Evolutionary conservation across 139 green algal genomes (phyloP).

Genomic region (Bryopsis sp.): DNA sequence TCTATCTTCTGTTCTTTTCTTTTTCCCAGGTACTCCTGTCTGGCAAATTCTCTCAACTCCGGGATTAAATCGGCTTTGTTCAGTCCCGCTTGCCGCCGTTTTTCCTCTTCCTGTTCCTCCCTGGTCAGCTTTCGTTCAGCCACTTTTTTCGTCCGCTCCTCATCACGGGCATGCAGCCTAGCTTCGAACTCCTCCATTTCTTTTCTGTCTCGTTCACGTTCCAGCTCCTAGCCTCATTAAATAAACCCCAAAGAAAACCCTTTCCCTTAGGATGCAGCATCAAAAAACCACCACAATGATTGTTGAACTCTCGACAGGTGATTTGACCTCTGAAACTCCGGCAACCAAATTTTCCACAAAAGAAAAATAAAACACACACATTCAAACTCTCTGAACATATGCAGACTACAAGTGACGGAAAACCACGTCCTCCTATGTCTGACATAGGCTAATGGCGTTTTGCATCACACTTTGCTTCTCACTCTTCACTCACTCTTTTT

Average conservation of each 20-base stretch:
- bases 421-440: too few relatives aligned
- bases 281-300: too few relatives aligned
- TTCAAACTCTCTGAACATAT: too few relatives aligned
- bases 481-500: background rate
- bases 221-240: conserved; percentile 19
- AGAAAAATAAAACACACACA: too few relatives aligned
- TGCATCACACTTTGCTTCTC: too few relatives aligned
- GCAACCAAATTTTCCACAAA: too few relatives aligned
- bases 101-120: conserved; percentile 34
- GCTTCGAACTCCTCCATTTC: conserved; percentile 90
- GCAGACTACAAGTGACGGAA: too few relatives aligned
- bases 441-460: too few relatives aligned
- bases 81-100: conserved; percentile 6
- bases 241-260: background rate
- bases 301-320: too few relatives aligned
- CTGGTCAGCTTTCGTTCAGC: conserved; percentile 44
- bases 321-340: too few relatives aligned
- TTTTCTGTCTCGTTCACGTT: conserved; percentile 32
- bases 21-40: conserved; percentile 95
- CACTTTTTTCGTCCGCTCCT: conserved; percentile 61
- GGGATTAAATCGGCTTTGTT: conserved; percentile 37
- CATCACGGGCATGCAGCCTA: conserved; percentile 51
- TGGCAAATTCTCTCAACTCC: conserved; percentile 63
- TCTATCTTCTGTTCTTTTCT: conserved; percentile 78
- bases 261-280: conserved; percentile 10